Evolutionary conservation across 768 basidiomycete species (phyloP).

Genomic region (Lactarius akahatsu): DNA sequence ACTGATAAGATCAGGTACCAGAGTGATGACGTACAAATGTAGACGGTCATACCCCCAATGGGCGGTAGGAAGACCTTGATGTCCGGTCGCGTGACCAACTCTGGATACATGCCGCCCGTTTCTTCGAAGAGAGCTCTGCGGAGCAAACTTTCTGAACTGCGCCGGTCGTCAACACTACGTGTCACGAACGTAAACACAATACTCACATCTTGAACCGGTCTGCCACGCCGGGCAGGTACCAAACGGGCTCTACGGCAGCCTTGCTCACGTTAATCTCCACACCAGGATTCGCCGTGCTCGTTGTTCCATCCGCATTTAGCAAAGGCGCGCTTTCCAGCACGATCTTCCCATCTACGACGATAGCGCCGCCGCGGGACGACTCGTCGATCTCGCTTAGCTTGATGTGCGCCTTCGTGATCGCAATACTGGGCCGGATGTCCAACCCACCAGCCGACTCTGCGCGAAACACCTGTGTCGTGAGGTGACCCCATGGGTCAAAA

Average conservation of each 20-base stretch:
- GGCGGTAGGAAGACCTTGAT: constrained; percentile 96
- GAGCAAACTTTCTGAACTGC: constrained; percentile 76
- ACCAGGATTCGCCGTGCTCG: constrained; percentile 60
- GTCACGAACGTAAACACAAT: neutral
- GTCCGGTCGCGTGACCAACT: constrained; percentile 92
- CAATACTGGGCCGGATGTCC: constrained; percentile 90
- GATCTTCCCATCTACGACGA: constrained; percentile 79
- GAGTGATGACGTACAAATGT: constrained; percentile 64
- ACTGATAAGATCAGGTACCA: constrained; percentile 12
- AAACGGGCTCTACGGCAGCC: constrained; percentile 95
- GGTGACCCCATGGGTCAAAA: constrained; percentile 92
- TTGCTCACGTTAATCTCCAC: constrained; percentile 89
- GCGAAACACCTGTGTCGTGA: constrained; percentile 71
- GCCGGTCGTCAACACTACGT: neutral
- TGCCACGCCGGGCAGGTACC: constrained; percentile 92
- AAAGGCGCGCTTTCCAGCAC: constrained; percentile 68
- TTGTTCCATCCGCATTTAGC: constrained; percentile 60
- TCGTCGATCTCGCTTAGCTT: constrained; percentile 94
- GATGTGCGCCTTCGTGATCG: constrained; percentile 89
- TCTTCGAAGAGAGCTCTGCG: constrained; percentile 95
- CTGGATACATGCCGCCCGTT: constrained; percentile 94
- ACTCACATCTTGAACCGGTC: constrained; percentile 90
- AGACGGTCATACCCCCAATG: constrained; percentile 87
- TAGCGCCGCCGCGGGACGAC: constrained; percentile 64
- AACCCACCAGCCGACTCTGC: constrained; percentile 65